Percentiles rank a stretch among this genome's conserved stretches.
These are phyloP conservation scores for Canna indica DNA, from an alignment of 176 grass and related monocot species.

Conservation along the genomic window DNA sequence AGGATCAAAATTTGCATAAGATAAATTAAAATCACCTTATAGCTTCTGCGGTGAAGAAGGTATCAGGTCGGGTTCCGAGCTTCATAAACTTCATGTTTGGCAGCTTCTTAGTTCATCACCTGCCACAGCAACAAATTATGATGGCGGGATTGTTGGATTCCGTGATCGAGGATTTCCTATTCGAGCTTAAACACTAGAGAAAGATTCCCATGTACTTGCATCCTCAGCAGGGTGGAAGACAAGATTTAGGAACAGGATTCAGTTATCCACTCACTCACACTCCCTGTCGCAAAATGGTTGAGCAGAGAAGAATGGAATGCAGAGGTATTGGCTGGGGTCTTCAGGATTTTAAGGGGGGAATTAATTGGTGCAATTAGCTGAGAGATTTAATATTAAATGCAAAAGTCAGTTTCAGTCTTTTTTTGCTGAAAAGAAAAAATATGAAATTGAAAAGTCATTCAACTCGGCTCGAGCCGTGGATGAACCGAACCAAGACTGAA, in stretches of 20 bases:
- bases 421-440: not conserved
- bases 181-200: not conserved
- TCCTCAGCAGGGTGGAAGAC: not conserved
- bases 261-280: not conserved
- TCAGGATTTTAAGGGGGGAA: not conserved
- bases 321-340: not conserved
- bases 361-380: not conserved
- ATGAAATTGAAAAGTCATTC: not conserved
- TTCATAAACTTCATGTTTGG: conserved; percentile 27
- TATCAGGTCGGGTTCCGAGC: conserved; percentile 18
- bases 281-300: not conserved
- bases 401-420: not conserved
- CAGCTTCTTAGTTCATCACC: conserved; percentile 1
- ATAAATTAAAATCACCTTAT: not conserved
- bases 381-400: not conserved
- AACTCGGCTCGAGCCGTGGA: too few species aligned
- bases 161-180: not conserved
- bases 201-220: not conserved
- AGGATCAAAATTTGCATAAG: not conserved
- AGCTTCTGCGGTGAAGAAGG: conserved; percentile 20
- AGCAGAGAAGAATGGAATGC: not conserved
- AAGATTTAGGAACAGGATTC: not conserved
- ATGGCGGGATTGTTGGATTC: not conserved
- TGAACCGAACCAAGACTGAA: too few species aligned
- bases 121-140: not conserved